Conservation (phyloP, 164 flowering plant genomes). For the Aristolochia contorta region DNA sequence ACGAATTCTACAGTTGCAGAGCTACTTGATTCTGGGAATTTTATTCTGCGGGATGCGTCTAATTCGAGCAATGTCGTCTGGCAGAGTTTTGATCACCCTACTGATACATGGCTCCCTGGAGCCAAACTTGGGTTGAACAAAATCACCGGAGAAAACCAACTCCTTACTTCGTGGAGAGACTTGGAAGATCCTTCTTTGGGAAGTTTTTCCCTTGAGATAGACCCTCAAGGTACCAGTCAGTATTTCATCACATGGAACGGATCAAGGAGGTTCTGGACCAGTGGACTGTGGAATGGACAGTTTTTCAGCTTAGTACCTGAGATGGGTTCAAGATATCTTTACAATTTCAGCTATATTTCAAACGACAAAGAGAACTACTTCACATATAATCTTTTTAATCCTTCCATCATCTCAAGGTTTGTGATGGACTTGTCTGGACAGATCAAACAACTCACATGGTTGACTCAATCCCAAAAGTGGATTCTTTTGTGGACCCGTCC, state of each 20-base stretch:
- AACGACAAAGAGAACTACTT: constrained; percentile 11
- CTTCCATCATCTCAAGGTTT: constrained; percentile 5
- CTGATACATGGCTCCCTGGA: constrained; percentile 11
- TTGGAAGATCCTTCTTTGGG: constrained; percentile 12
- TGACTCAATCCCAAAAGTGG: constrained; percentile 1
- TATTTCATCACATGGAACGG: constrained; percentile 8
- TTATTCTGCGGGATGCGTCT: constrained; percentile 12
- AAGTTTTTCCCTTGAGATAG: constrained; percentile 5
- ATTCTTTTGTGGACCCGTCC: constrained; percentile 17
- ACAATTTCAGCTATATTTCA: constrained; percentile 8
- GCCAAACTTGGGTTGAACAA: constrained; percentile 6
- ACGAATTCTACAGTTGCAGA: constrained; percentile 1
- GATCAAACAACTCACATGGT: constrained; percentile 9
- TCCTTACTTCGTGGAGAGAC: constrained; percentile 11
- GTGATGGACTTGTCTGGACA: constrained; percentile 16
- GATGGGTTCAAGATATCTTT: constrained; percentile 11
- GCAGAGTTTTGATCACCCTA: constrained; percentile 11
- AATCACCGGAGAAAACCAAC: neutral
- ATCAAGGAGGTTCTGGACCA: constrained; percentile 7
- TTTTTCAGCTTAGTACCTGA: constrained; percentile 14
- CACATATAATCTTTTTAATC: constrained; percentile 3
- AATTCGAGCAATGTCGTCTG: constrained; percentile 2
- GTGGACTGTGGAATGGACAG: constrained; percentile 10
- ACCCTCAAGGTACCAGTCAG: neutral
- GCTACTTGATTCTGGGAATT: constrained; percentile 17